These are phyloP conservation scores for Dactylella cylindrospora DNA, from an alignment of 2,329 filamentous ascomycete species.

Conservation along the genomic window DNA sequence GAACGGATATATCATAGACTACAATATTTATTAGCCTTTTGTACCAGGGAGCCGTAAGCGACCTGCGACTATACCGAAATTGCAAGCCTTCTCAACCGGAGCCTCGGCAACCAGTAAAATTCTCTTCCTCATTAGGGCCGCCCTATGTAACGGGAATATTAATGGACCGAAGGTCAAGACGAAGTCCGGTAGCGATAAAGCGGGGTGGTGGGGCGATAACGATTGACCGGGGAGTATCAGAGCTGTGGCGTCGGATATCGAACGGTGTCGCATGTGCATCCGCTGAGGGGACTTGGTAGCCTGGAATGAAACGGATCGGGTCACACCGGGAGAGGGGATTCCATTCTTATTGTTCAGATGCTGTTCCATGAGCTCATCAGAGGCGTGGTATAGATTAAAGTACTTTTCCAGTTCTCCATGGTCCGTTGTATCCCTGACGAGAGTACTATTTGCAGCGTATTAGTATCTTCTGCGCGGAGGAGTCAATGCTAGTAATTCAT, in stretches of 20 bases:
- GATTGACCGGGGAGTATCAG: constrained; percentile 64
- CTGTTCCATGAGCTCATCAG: constrained; percentile 49
- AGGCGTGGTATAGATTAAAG: constrained; percentile 66
- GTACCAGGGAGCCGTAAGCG: constrained; percentile 44
- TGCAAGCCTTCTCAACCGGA: constrained; percentile 80
- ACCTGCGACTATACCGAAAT: constrained; percentile 68
- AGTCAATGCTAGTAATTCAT: constrained; percentile 43
- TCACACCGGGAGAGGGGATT: constrained; percentile 23
- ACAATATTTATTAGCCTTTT: constrained; percentile 46
- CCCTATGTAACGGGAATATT: constrained; percentile 86
- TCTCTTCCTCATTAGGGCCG: constrained; percentile 79
- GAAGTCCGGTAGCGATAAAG: constrained; percentile 74
- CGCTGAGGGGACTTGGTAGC: constrained; percentile 49
- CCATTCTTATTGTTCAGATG: constrained; percentile 32
- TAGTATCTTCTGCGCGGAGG: background rate
- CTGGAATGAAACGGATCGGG: constrained; percentile 42
- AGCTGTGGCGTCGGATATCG: constrained; percentile 64
- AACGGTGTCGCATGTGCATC: constrained; percentile 61
- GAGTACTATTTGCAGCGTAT: constrained; percentile 54
- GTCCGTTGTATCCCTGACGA: constrained; percentile 67
- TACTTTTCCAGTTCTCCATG: constrained; percentile 71
- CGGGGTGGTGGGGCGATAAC: constrained; percentile 78
- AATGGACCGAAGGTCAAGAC: constrained; percentile 85
- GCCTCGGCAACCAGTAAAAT: constrained; percentile 84
- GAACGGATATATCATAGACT: constrained; percentile 93